Evolutionary conservation across 176 grass and related monocot species (phyloP).

Genomic region (Musa acuminata): DNA sequence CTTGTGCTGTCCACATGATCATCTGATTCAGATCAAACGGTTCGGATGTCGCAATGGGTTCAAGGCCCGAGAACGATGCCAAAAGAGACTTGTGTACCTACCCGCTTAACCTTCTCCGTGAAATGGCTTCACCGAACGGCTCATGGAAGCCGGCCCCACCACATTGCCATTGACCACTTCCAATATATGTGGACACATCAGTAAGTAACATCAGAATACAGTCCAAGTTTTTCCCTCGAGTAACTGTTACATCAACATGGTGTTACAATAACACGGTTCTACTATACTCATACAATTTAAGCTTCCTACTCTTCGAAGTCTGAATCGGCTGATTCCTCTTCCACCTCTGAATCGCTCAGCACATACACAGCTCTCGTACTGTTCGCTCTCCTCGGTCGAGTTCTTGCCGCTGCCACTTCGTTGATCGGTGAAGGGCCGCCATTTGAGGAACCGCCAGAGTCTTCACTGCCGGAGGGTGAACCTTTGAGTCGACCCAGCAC

Average conservation of each 20-base stretch:
- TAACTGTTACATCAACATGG: too few species aligned
- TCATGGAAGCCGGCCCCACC: too few species aligned
- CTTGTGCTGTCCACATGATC: not conserved
- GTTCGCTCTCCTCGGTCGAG: conserved; percentile 48
- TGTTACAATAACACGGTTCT: too few species aligned
- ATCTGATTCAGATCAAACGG: not conserved
- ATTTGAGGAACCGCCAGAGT: conserved; percentile 18
- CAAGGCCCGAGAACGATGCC: too few species aligned
- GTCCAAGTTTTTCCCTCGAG: too few species aligned
- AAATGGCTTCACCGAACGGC: too few species aligned
- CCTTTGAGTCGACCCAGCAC: conserved; percentile 22
- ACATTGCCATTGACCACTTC: too few species aligned
- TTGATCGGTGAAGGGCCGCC: conserved; percentile 12
- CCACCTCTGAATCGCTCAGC: conserved; percentile 43
- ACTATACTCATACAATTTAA: not conserved
- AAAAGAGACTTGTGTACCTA: too few species aligned
- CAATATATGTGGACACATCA: too few species aligned
- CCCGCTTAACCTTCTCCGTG: too few species aligned
- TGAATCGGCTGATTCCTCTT: conserved; percentile 33
- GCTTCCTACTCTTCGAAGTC: conserved; percentile 41
- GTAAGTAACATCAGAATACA: too few species aligned
- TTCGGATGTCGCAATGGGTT: not conserved
- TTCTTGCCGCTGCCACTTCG: conserved; percentile 11
- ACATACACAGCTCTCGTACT: conserved; percentile 23
- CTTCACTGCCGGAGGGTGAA: conserved; percentile 21